Conservation (phyloP, 2,329 filamentous ascomycete genomes). For the Zasmidium cellare region DNA sequence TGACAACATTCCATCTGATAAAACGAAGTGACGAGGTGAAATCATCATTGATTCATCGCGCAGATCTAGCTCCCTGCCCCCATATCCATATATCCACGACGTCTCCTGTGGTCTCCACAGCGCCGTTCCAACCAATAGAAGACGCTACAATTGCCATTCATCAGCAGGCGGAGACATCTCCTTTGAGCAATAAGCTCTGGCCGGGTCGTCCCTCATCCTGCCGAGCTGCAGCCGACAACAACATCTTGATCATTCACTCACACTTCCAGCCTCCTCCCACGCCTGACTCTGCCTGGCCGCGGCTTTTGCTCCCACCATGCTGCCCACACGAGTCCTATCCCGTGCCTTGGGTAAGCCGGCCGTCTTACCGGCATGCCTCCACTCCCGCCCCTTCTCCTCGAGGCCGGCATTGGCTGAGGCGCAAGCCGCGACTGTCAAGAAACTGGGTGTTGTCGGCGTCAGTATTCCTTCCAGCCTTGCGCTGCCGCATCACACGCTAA, state of each 20-base stretch:
- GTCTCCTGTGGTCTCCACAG: neutral
- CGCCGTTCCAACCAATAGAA: neutral
- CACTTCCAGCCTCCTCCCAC: neutral
- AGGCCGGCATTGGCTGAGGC: conserved; percentile 42
- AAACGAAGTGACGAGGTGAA: neutral
- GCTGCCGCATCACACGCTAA: conserved; percentile 4
- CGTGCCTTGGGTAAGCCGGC: neutral
- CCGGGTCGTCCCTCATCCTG: neutral
- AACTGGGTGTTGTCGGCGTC: conserved; percentile 86
- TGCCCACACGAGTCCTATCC: conserved; percentile 1
- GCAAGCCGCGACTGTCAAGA: conserved; percentile 74
- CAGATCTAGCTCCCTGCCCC: neutral
- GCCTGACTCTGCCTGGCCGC: neutral
- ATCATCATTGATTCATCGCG: neutral
- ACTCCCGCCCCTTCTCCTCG: conserved; percentile 57
- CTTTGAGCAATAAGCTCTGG: neutral
- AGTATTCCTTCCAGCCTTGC: neutral
- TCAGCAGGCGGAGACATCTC: conserved; percentile 1
- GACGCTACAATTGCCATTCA: neutral
- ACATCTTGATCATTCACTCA: conserved; percentile 1
- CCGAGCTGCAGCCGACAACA: neutral
- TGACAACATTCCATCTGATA: neutral
- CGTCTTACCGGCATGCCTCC: neutral
- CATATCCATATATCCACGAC: neutral
- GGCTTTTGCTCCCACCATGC: neutral